These are phyloP conservation scores for Aspergillus sp. DNA, from an alignment of 2,329 filamentous ascomycete genomes.

Conservation along the genomic window DNA sequence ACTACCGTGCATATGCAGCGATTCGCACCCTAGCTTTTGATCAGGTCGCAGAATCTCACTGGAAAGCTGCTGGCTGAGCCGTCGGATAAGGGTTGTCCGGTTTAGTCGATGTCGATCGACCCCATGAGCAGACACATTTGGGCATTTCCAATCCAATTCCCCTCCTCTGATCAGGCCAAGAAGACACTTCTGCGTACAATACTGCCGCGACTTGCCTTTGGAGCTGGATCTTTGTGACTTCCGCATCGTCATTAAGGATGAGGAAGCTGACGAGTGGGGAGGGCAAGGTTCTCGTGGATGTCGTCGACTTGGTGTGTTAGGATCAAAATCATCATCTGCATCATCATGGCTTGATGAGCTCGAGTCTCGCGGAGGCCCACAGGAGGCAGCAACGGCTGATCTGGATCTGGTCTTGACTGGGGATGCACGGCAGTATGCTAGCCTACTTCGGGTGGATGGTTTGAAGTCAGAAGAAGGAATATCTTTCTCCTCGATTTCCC, in stretches of 20 bases:
- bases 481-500: constrained; percentile 17
- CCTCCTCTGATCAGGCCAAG: constrained; percentile 32
- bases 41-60: not conserved
- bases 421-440: constrained; percentile 13
- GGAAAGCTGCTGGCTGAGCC: constrained; percentile 8
- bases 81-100: constrained; percentile 7
- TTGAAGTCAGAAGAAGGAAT: constrained; percentile 17
- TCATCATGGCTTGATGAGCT: constrained; percentile 6
- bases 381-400: constrained; percentile 6
- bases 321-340: constrained; percentile 2
- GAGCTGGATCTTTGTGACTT: constrained; percentile 6
- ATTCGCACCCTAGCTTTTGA: constrained; percentile 15
- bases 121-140: constrained; percentile 39
- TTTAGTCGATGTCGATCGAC: constrained; percentile 17
- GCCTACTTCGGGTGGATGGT: constrained; percentile 6
- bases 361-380: constrained; percentile 6
- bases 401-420: constrained; percentile 14
- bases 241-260: constrained; percentile 1
- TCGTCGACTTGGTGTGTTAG: constrained; percentile 12
- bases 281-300: constrained; percentile 3
- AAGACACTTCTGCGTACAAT: constrained; percentile 44
- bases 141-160: constrained; percentile 36
- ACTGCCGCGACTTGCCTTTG: constrained; percentile 21
- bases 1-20: constrained; percentile 22
- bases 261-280: constrained; percentile 10